Evolutionary conservation across 2,329 filamentous ascomycete species (phyloP).

Genomic region (Trichophyton benhamiae): DNA sequence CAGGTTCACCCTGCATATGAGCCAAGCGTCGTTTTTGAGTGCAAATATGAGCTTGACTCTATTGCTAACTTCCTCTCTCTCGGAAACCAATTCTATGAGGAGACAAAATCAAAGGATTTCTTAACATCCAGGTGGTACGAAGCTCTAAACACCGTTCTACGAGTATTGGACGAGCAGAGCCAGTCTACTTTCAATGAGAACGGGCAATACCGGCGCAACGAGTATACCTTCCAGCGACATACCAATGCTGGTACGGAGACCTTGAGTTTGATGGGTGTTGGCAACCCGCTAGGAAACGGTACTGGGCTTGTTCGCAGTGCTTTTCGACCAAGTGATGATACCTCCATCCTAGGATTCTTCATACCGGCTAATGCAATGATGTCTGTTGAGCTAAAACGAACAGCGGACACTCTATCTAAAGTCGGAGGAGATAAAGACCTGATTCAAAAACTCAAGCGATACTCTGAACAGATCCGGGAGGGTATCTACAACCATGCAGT

Average conservation of each 20-base stretch:
- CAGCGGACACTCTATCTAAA: slow-evolving; percentile 54
- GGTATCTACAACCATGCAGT: slow-evolving; percentile 80
- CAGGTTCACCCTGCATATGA: slow-evolving; percentile 78
- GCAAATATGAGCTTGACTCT: slow-evolving; percentile 97
- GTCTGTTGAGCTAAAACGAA: slow-evolving; percentile 70
- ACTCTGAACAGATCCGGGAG: slow-evolving; percentile 55
- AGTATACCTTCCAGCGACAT: slow-evolving; percentile 74
- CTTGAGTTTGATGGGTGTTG: slow-evolving; percentile 64
- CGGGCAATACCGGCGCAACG: slow-evolving; percentile 54
- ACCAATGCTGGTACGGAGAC: slow-evolving; percentile 85
- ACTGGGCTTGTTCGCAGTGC: slow-evolving; percentile 83
- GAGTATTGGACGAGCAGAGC: slow-evolving; percentile 66
- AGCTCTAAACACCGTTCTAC: slow-evolving; percentile 62
- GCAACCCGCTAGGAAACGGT: slow-evolving; percentile 77
- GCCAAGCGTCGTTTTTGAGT: slow-evolving; percentile 78
- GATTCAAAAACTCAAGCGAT: slow-evolving; percentile 38
- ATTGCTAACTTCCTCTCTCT: slow-evolving; percentile 81
- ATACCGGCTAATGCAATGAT: slow-evolving; percentile 97
- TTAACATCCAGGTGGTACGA: slow-evolving; percentile 64
- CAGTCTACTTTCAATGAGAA: slow-evolving; percentile 66
- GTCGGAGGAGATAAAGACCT: slow-evolving; percentile 43
- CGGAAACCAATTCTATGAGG: slow-evolving; percentile 71
- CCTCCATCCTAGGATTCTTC: slow-evolving; percentile 85
- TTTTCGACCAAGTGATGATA: slow-evolving; percentile 89
- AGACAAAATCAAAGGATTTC: slow-evolving; percentile 67